These are phyloP conservation scores for Vigna hirtella DNA, from an alignment of 306 rosid species.

Conservation along the genomic window DNA sequence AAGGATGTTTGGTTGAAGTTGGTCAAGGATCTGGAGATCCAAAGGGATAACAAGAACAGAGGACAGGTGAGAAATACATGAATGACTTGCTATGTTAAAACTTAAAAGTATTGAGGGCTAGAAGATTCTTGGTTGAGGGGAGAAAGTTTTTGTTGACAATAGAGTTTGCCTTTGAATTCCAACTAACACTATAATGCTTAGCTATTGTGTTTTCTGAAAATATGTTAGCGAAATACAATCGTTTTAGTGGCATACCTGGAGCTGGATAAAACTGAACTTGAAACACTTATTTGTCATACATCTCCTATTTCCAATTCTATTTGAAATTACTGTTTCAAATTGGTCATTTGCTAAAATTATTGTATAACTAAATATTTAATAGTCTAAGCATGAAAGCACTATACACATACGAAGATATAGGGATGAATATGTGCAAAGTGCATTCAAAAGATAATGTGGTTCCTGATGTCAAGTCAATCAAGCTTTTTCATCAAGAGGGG, in stretches of 20 bases:
- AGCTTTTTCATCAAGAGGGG: neutral
- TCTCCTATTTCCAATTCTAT: conserved; percentile 1
- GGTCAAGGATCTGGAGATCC: conserved; percentile 91
- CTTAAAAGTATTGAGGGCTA: conserved; percentile 29
- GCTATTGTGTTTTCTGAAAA: conserved; percentile 4
- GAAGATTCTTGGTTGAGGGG: conserved; percentile 37
- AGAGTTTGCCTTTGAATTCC: conserved; percentile 25
- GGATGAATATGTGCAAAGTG: neutral
- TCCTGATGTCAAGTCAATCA: conserved; percentile 3
- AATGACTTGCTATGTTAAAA: conserved; percentile 27
- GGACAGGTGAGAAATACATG: conserved; percentile 72
- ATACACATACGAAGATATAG: neutral
- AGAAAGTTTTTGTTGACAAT: neutral
- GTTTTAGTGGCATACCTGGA: conserved; percentile 5
- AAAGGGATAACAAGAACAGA: conserved; percentile 86
- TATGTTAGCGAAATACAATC: conserved; percentile 11
- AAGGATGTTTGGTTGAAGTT: conserved; percentile 97
- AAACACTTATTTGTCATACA: conserved; percentile 2
- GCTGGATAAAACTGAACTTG: conserved; percentile 17
- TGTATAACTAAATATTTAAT: neutral
- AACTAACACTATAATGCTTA: neutral
- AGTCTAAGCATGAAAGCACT: neutral
- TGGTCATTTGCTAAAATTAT: neutral
- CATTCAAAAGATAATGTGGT: neutral
- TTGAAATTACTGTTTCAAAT: conserved; percentile 3